Conservation (phyloP, 768 basidiomycete species). For the Peribolospora kevripleyi region DNA sequence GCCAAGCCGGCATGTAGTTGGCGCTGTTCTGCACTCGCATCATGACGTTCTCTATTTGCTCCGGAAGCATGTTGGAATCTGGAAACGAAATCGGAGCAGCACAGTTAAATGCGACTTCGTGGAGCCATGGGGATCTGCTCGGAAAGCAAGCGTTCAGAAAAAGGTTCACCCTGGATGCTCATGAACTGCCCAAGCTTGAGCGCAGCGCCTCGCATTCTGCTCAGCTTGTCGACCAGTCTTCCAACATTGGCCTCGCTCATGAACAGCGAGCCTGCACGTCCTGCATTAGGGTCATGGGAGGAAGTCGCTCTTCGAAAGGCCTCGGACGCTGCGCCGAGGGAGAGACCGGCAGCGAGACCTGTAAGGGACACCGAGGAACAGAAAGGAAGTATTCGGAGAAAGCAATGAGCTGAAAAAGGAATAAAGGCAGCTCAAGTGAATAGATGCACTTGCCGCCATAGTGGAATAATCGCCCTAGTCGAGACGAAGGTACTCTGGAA, state of each 20-base stretch:
- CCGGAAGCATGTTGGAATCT: slow-evolving; percentile 75
- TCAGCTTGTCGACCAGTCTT: slow-evolving; percentile 72
- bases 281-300: slow-evolving; percentile 10
- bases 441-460: slow-evolving; percentile 45
- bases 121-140: not conserved
- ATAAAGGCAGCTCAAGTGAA: not conserved
- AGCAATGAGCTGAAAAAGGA: not conserved
- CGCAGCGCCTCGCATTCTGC: slow-evolving; percentile 86
- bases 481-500: slow-evolving; percentile 73
- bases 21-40: slow-evolving; percentile 79
- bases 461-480: slow-evolving; percentile 69
- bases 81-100: not conserved
- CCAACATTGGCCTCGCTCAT: slow-evolving; percentile 79
- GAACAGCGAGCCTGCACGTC: slow-evolving; percentile 29
- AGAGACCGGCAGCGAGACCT: slow-evolving; percentile 77
- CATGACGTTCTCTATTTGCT: slow-evolving; percentile 68
- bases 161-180: slow-evolving; percentile 59
- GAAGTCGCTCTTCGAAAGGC: slow-evolving; percentile 40
- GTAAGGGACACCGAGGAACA: not conserved
- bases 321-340: slow-evolving; percentile 74
- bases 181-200: slow-evolving; percentile 91
- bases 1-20: slow-evolving; percentile 98
- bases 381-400: not conserved
- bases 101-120: not conserved
- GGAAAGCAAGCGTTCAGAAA: not conserved